Base-by-base conservation (phyloP, 2,329 filamentous ascomycete species). In the Monosporascus ibericus region DNA sequence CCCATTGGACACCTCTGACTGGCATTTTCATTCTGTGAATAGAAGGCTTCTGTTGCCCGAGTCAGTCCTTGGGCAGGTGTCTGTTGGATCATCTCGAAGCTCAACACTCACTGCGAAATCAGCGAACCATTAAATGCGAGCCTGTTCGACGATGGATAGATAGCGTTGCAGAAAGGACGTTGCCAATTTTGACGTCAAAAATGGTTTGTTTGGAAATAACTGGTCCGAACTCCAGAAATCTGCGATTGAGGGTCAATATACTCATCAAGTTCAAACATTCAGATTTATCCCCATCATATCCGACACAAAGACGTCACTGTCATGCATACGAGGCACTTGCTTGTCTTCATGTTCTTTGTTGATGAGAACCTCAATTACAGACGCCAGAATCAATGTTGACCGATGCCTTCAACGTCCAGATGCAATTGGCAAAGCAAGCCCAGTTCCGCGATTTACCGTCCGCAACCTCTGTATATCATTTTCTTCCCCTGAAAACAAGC, bases 361-460 rank as follows among this genome's bases (percentile, higher is more conserved):
- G 76, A 79, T 76, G 78, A 79, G 78, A 81, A 78, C 78, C 78
- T 81, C 75, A 64, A 81, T 80, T 81, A 82, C 78, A 81, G 79
- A 82, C 79, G 79, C 79, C 79, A 79, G 76, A 77, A 68, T 68
- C 65, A 68, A 80, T 81, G 75, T 78, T 46, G 78, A 83, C 79
- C 79, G 75, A 82, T 79, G 76, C 77, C 77, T 76, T 77, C 74
- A 76, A 82, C 77, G 78, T 81, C 78, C 79, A 81, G 80, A 82
- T 83, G 80, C 80, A 82, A 67, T 76, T 78, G 78, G 78, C 75
- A 75, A 76, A 80, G 76, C 76, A 76, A 78, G 76, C 75, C 76
- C 74, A 74, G 68, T 74, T 65, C 65, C 72, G 72, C 66, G 67
- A 67, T 70, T 65, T 70, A 71, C 69, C 69, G 71, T 75, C 71